Evolutionary conservation across 108 stramenopile genomes (phyloP), one percentile per base, ranked within the genome.

Genomic region (Conticribra guillardii): DNA sequence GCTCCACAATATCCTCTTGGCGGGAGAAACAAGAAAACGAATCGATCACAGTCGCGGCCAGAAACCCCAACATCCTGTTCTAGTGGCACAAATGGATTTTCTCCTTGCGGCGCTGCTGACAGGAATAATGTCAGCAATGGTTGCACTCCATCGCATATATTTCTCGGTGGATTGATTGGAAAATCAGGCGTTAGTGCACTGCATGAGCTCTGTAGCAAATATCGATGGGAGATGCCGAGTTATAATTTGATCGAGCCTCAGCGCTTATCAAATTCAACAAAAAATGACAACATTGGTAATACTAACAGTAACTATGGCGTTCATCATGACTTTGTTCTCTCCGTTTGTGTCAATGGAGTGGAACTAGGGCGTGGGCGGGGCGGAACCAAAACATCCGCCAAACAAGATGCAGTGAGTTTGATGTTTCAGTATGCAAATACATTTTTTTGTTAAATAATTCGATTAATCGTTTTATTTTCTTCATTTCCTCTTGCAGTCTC

Each of bases 321-420:
- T 48, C 9, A 0, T 44, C 73, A 59, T 16, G 82, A 83, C 15
- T 93, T 87, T 62, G 69, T 85, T 46, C 79, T 86, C 26, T 59
- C 81, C 2, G 85, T 87, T 16, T 67, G 65, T 45, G 82, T 90
- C 18, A 80, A 90, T 60, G 86, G 81, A 49, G 73, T 80, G 49
- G 88, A 86, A 63, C 74, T 82, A 52, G 90, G 89, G 24, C 60
- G 80, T 21, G 93, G 93, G 34, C 45, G 80, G 17, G 93, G 85
- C 26, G 69, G 73, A 46, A 87, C 83, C 49, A 94, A 94, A 64
- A 60, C 70, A 0, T 55, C 83, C 23, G 87, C 93, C 19, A 86
- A 87, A 55, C 90, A 94, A 37, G 87, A 89, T 76, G 90, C 90
- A n/a, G n/a, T n/a, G n/a, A n/a, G n/a, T n/a, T n/a, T n/a, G n/a